phyloP scores from a whole-genome alignment of 2,329 filamentous ascomycete genomes.

The Ilyonectria mors-panacis region DNA sequence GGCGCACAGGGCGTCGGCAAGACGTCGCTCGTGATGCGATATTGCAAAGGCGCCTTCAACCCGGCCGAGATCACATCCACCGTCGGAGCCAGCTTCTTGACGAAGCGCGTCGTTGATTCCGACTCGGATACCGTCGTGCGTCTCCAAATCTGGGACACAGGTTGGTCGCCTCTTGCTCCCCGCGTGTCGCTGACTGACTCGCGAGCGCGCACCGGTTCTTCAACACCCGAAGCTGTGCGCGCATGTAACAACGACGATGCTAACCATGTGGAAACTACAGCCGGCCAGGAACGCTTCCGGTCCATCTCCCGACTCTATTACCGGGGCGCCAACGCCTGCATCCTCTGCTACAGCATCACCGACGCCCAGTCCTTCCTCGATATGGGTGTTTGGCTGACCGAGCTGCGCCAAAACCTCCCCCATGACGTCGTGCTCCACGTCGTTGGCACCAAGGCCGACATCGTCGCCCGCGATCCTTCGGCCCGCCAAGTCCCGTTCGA shows the following conservation, averaged over 20 bases:
- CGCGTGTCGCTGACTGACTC: constrained; percentile 11
- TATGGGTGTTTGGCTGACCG: constrained; percentile 92
- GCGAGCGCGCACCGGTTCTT: not conserved
- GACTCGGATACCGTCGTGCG: constrained; percentile 89
- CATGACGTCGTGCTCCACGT: constrained; percentile 89
- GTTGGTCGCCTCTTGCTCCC: constrained; percentile 50
- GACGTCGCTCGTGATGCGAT: constrained; percentile 83
- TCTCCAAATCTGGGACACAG: constrained; percentile 97
- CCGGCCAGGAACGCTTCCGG: constrained; percentile 94
- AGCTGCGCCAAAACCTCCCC: constrained; percentile 84
- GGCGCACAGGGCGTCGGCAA: constrained; percentile 86
- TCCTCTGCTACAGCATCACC: constrained; percentile 95
- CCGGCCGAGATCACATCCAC: constrained; percentile 77
- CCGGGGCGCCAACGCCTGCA: constrained; percentile 92
- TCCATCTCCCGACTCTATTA: constrained; percentile 97
- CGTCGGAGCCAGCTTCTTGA: constrained; percentile 85
- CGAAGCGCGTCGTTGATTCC: constrained; percentile 84
- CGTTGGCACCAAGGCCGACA: constrained; percentile 94
- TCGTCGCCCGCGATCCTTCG: constrained; percentile 87
- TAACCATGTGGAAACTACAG: constrained; percentile 51
- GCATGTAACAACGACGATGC: not conserved
- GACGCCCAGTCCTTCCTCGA: constrained; percentile 88
- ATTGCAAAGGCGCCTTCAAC: constrained; percentile 80
- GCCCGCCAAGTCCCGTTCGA: constrained; percentile 92
- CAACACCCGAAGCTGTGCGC: not conserved